phyloP scores from a whole-genome alignment of 805 yeast genomes.

The Yamadazyma sp. region DNA sequence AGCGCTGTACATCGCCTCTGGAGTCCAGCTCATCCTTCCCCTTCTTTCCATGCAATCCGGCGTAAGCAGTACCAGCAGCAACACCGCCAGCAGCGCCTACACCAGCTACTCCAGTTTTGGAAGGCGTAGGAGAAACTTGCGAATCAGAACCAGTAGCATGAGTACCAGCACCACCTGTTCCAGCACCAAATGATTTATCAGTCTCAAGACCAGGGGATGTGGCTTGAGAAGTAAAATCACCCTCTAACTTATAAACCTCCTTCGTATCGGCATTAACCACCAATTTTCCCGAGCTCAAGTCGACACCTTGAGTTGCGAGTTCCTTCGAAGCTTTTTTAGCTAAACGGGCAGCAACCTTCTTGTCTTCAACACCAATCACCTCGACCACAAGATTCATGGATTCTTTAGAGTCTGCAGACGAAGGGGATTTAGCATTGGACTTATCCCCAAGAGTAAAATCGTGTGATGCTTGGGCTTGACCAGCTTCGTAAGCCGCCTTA shows the following conservation, averaged over 20 bases:
- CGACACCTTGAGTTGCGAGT: conserved; percentile 31
- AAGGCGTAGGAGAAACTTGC: conserved; percentile 20
- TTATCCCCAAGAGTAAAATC: not conserved
- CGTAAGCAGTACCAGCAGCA: conserved; percentile 14
- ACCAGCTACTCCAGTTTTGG: conserved; percentile 22
- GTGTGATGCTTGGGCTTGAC: conserved; percentile 4
- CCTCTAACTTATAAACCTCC: conserved; percentile 29
- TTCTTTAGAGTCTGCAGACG: not conserved
- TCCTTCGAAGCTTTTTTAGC: conserved; percentile 34
- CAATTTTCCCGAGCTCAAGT: conserved; percentile 32
- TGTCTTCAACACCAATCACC: conserved; percentile 35
- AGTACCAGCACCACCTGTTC: conserved; percentile 4
- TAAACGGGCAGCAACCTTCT: conserved; percentile 27
- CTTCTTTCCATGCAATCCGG: conserved; percentile 7
- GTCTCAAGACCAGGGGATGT: conserved; percentile 3
- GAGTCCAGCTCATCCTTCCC: not conserved
- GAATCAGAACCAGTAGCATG: conserved; percentile 4
- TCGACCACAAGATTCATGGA: conserved; percentile 22
- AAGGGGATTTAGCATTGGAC: not conserved
- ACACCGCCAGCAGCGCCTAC: conserved; percentile 12
- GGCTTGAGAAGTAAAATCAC: conserved; percentile 4
- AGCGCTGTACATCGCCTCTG: conserved; percentile 7
- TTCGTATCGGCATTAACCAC: conserved; percentile 34
- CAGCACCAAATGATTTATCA: conserved; percentile 1
- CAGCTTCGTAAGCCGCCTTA: conserved; percentile 9